Evolutionary conservation across 371 early-diverging fungal species (phyloP).

Genomic region (Rhizopus arrhizus): DNA sequence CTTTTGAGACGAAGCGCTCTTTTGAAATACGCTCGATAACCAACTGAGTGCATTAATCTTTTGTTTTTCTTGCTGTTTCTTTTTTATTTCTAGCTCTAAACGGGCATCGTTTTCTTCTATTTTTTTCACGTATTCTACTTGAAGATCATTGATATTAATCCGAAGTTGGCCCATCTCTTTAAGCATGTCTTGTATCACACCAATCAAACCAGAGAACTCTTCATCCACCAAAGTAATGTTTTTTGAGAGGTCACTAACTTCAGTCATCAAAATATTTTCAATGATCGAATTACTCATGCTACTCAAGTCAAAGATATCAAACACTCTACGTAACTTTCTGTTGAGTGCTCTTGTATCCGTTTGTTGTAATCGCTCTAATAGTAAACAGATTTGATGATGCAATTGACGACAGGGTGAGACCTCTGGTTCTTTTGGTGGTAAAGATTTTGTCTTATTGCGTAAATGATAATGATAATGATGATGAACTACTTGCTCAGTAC

Average conservation of each 20-base stretch:
- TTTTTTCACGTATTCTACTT: constrained; percentile 70
- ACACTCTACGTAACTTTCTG: constrained; percentile 59
- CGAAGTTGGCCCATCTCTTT: constrained; percentile 65
- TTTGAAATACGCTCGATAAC: constrained; percentile 36
- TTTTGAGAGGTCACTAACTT: constrained; percentile 51
- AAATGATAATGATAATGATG: constrained; percentile 49
- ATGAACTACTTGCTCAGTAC: constrained; percentile 36
- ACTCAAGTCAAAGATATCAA: constrained; percentile 74
- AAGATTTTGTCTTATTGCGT: constrained; percentile 8
- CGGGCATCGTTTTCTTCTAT: constrained; percentile 57
- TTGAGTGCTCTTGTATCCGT: constrained; percentile 65
- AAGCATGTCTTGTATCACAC: constrained; percentile 63
- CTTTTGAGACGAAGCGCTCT: neutral
- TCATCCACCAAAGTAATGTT: constrained; percentile 26
- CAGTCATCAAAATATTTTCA: constrained; percentile 60
- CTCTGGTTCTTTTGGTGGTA: constrained; percentile 10
- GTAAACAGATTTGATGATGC: constrained; percentile 26
- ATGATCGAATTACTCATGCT: constrained; percentile 75
- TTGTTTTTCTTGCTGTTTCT: constrained; percentile 24
- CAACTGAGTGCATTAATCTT: constrained; percentile 26
- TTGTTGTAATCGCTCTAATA: constrained; percentile 50
- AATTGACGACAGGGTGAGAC: constrained; percentile 27
- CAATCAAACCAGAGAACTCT: constrained; percentile 13
- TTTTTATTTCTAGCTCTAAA: constrained; percentile 55
- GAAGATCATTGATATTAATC: constrained; percentile 71